These are phyloP conservation scores for Ettlia oleoabundans DNA, from an alignment of 139 green algal species.

Conservation along the genomic window DNA sequence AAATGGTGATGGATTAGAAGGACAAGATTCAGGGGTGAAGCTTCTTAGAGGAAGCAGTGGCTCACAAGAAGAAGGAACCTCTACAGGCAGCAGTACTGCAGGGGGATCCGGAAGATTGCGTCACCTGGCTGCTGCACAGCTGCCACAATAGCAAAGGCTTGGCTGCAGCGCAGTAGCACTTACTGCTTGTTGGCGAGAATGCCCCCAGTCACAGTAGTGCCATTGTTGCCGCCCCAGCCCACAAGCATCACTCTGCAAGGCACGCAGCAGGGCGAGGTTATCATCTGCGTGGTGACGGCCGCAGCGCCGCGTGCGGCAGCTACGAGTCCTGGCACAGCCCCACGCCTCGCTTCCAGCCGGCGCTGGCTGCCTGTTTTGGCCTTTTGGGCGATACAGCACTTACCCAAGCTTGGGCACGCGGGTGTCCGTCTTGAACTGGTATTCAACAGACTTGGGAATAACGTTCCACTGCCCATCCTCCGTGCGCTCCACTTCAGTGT, in stretches of 20 bases:
- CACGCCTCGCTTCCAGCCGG: no score
- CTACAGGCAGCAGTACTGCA: no score
- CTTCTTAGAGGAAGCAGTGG: no score
- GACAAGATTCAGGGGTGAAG: no score
- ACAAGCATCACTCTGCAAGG: constrained; percentile 96
- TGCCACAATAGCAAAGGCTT: no score
- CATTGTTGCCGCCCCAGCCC: constrained; percentile 98
- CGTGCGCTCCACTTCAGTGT: constrained; percentile 70
- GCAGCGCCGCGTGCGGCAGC: no score
- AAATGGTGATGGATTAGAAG: not conserved
- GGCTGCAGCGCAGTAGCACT: constrained; percentile 45
- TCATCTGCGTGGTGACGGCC: no score
- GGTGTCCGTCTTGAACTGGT: constrained; percentile 86
- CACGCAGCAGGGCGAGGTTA: not conserved
- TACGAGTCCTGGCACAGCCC: no score
- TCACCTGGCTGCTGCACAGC: no score
- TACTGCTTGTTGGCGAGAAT: constrained; percentile 97
- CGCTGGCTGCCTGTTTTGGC: no score
- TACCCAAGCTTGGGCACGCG: constrained; percentile 95
- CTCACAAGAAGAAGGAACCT: no score
- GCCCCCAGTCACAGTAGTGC: constrained; percentile 93
- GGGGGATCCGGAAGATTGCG: no score
- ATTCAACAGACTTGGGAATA: constrained; percentile 72
- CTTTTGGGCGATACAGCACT: not conserved
- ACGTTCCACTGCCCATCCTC: constrained; percentile 79